Evolutionary conservation across 208 protist species (phyloP).

Genomic region (Naegleria gruberi): DNA sequence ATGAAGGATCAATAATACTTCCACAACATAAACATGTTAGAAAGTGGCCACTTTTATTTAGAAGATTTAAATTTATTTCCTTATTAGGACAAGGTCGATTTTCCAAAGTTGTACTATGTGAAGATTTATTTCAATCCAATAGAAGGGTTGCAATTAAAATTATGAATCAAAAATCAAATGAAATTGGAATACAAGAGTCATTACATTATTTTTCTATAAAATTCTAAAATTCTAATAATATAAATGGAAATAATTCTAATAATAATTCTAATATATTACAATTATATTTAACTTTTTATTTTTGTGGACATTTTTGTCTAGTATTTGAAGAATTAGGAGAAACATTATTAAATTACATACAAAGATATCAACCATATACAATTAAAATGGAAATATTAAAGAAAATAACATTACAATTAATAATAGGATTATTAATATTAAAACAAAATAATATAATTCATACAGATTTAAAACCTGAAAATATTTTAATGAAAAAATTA

Average conservation of each 20-base stretch:
- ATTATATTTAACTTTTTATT: not conserved
- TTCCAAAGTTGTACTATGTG: not conserved
- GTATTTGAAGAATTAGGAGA: not conserved
- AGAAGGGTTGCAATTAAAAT: slow-evolving; percentile 8
- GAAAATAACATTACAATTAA: not conserved
- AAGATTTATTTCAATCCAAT: not conserved
- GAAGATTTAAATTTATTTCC: not conserved
- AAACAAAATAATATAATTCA: not conserved
- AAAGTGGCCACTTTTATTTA: not conserved
- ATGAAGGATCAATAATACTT: not conserved
- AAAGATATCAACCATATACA: not conserved
- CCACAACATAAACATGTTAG: not conserved
- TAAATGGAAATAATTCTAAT: too few species aligned
- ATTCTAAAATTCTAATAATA: not conserved
- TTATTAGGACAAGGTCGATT: not conserved
- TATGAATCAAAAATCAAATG: not conserved
- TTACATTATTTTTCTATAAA: not conserved
- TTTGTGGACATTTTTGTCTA: slow-evolving; percentile 4
- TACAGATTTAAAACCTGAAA: slow-evolving; percentile 22
- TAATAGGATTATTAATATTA: not conserved
- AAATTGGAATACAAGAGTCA: not conserved
- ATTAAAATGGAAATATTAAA: not conserved
- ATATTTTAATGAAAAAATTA: not conserved
- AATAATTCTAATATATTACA: too few species aligned
- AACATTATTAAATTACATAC: not conserved